Conservation (phyloP, 2,329 filamentous ascomycete genomes). For the Xylaria sp. region DNA sequence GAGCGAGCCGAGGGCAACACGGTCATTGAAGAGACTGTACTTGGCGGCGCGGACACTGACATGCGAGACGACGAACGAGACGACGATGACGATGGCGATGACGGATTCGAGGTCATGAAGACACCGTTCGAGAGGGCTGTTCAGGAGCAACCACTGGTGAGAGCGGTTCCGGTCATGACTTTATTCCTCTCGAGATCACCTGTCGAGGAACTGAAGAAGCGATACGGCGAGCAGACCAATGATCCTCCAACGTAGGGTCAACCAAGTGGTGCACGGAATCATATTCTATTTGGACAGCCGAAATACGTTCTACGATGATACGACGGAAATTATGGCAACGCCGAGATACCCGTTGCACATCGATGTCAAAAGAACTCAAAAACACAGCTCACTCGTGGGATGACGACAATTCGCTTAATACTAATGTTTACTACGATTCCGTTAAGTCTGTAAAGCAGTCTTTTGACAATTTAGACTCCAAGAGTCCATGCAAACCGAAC, state of each 20-base stretch:
- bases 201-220: slow-evolving; percentile 65
- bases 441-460: slow-evolving; percentile 19
- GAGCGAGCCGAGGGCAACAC: slow-evolving; percentile 48
- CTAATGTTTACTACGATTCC: slow-evolving; percentile 5
- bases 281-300: background rate
- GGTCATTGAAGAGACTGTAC: slow-evolving; percentile 57
- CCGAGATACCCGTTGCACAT: background rate
- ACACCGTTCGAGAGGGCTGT: slow-evolving; percentile 67
- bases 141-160: slow-evolving; percentile 57
- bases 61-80: slow-evolving; percentile 43
- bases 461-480: slow-evolving; percentile 7
- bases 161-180: slow-evolving; percentile 65
- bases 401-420: slow-evolving; percentile 4
- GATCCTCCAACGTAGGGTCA: slow-evolving; percentile 29
- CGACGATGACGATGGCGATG: slow-evolving; percentile 54
- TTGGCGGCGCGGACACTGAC: slow-evolving; percentile 48
- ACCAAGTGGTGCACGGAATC: background rate
- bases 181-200: slow-evolving; percentile 67
- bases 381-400: background rate
- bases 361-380: background rate
- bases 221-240: slow-evolving; percentile 60
- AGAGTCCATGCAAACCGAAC: slow-evolving; percentile 28
- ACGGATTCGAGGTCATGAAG: slow-evolving; percentile 68
- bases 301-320: background rate
- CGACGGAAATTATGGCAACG: background rate